Evolutionary conservation across 1,284 basidiomycete genomes (phyloP).

Genomic region (Meripilus lineatus): DNA sequence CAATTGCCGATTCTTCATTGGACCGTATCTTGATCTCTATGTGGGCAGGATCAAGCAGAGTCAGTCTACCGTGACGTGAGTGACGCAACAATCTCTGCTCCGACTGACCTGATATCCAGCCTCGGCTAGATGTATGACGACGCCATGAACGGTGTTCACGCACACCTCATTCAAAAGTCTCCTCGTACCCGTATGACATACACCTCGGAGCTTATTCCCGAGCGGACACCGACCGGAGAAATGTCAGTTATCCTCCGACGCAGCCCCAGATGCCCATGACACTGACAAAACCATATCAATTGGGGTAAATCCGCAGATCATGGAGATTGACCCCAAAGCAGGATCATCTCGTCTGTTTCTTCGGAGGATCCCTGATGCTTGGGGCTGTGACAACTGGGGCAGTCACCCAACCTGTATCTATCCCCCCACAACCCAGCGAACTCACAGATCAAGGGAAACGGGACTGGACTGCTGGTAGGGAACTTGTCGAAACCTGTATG

Average conservation of each 20-base stretch:
- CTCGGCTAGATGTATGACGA: conserved; percentile 82
- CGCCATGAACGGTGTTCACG: conserved; percentile 79
- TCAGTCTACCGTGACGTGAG: conserved; percentile 71
- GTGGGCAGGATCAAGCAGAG: conserved; percentile 67
- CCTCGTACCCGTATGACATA: conserved; percentile 60
- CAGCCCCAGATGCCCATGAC: not conserved
- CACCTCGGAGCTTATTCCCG: conserved; percentile 77
- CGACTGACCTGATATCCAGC: not conserved
- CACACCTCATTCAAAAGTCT: conserved; percentile 67
- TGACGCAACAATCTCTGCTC: conserved; percentile 1
- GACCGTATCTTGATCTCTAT: conserved; percentile 9
- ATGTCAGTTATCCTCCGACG: conserved; percentile 35
- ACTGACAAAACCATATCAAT: too few species aligned
- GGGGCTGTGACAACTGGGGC: conserved; percentile 75
- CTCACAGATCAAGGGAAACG: conserved; percentile 54
- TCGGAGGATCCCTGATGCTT: conserved; percentile 88
- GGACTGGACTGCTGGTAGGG: conserved; percentile 81
- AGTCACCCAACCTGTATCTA: conserved; percentile 40
- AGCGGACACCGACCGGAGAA: conserved; percentile 38
- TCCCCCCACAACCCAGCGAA: conserved; percentile 56
- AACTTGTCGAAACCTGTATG: conserved; percentile 85
- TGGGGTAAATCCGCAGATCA: conserved; percentile 35
- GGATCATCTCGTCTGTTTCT: conserved; percentile 95
- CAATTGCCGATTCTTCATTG: conserved; percentile 4
- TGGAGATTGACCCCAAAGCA: conserved; percentile 84